Base-by-base conservation (phyloP, 225 moss, liverwort and hornwort species). In the Anthoceros angustus region DNA sequence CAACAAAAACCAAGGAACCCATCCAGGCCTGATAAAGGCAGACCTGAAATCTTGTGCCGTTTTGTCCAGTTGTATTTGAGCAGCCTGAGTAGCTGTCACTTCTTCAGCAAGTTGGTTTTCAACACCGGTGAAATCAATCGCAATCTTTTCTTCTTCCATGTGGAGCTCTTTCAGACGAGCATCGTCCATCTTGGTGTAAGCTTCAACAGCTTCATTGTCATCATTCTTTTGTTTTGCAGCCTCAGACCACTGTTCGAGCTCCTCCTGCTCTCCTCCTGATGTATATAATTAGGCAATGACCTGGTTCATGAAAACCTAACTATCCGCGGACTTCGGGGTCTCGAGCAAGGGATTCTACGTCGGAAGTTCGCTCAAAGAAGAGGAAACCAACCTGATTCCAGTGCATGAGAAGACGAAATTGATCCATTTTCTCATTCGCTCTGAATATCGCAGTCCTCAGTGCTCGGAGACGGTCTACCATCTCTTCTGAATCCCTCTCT, bases 171-270 rank as follows among this genome's bases (percentile, higher is more conserved):
- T 84, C 21, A 89, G 77, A 15, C 76, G 78, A 41, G 78, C 80
- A 10, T 82, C 78, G 70, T 98, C 95, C 70, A 84, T 86, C 15
- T 92, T 98, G 4, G 80, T 75, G 65, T 98, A 98, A 41, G 72
- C 86, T 74, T 84, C 77, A 42, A 98, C 78, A 39, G 92, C 87
- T 67, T 74, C 25, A 62, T 73, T 81, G 43, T 98, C 95, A 64
- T 98, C 95, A 66, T 91, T 80, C 71, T 92, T 98, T 73, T 98
- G 91, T 5, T 84, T 66, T 0, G 87, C 81, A 39, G 84, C 88
- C 74, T 84, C 79, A 61, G 84, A 66, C 92, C 89, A 98, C 72
- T 92, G 92, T 67, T 92, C 92, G 49, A 83, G 40, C 66, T 83
- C 82, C 74, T 79, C 82, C 82, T 83, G 77, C 79, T 77, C 76